Base-by-base conservation (phyloP, 2,329 filamentous ascomycete genomes). In the Pyricularia pennisetigena region DNA sequence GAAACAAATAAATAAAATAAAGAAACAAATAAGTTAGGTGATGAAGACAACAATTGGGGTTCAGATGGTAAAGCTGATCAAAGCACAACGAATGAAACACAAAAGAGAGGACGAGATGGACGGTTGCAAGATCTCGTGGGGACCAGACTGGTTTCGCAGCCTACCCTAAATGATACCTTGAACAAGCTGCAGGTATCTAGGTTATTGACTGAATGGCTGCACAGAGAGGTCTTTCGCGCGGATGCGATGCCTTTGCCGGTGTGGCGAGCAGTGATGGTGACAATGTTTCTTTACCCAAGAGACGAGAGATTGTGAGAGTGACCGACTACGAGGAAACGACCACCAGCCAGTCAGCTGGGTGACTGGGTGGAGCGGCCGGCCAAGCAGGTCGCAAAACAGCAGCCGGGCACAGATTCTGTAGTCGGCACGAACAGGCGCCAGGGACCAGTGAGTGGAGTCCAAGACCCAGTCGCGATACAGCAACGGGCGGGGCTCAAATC, bases 31-130 rank as follows among this genome's bases (percentile, higher is more conserved):
- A 64, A 66, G 12, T 12, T 9, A 12, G 62, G 8, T 28, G 62
- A 16, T n/a, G 26, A 29, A 64, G 62, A 28, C 24, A 64, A 64
- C 20, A 10, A 29, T 6, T 12, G n/a, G 57, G n/a, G n/a, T 23
- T 23, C 24, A 61, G n/a, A 16, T n/a, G n/a, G n/a, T 10, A 24
- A 61, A 61, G 24, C 12, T 23, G 12, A 30, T 30, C 32, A 35
- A 20, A 28, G 26, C 28, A 24, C 28, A n/a, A 64, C 62, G 62
- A 35, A 28, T n/a, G 26, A n/a, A 20, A 30, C 30, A 64, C 23
- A 64, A 64, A 64, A 64, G 62, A 64, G 62, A 64, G 62, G 62
- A 64, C 62, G 30, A 64, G 57, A 61, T 61, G 26, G 16, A 32
- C 4, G 14, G 30, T 28, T 14, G 28, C 62, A 64, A 64, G 28